These are phyloP conservation scores for Gossypium thurberi DNA, from an alignment of 345 rosid species.

Conservation along the genomic window DNA sequence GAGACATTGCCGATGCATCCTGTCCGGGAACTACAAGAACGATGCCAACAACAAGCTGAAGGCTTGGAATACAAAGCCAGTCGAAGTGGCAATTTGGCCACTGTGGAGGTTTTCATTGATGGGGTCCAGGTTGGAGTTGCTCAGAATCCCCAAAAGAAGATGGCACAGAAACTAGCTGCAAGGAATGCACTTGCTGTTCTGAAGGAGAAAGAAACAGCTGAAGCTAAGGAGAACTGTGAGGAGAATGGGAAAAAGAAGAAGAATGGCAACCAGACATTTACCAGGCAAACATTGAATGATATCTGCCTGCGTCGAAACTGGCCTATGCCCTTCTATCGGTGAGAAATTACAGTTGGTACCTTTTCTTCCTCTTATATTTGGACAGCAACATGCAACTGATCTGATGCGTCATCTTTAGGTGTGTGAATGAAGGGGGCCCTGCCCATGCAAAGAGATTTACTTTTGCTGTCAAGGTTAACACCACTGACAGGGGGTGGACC, in stretches of 20 bases:
- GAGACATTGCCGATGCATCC: constrained; percentile 99
- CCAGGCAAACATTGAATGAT: constrained; percentile 89
- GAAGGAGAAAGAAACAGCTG: constrained; percentile 75
- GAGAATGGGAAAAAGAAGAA: constrained; percentile 61
- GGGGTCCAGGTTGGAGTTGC: constrained; percentile 89
- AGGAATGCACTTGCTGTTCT: constrained; percentile 79
- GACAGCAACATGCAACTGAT: not conserved
- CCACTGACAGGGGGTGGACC: constrained; percentile 75
- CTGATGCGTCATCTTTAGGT: constrained; percentile 33
- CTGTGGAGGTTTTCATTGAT: constrained; percentile 91
- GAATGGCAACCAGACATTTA: constrained; percentile 77
- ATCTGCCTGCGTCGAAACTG: constrained; percentile 90
- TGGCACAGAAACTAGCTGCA: constrained; percentile 99
- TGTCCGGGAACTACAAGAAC: constrained; percentile 96
- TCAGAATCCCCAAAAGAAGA: constrained; percentile 94
- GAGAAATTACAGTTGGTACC: constrained; percentile 8
- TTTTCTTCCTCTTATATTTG: not conserved
- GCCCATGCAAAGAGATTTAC: constrained; percentile 96
- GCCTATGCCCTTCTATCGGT: constrained; percentile 97
- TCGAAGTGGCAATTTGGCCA: constrained; percentile 81
- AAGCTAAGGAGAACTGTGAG: constrained; percentile 40
- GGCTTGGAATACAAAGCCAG: constrained; percentile 89
- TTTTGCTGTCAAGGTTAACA: constrained; percentile 75
- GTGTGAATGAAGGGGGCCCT: constrained; percentile 89
- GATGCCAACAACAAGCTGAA: constrained; percentile 98